Evolutionary conservation across 495 filamentous ascomycete genomes (phyloP), one percentile per base, ranked within the genome.

Genomic region (Viridothelium virens): DNA sequence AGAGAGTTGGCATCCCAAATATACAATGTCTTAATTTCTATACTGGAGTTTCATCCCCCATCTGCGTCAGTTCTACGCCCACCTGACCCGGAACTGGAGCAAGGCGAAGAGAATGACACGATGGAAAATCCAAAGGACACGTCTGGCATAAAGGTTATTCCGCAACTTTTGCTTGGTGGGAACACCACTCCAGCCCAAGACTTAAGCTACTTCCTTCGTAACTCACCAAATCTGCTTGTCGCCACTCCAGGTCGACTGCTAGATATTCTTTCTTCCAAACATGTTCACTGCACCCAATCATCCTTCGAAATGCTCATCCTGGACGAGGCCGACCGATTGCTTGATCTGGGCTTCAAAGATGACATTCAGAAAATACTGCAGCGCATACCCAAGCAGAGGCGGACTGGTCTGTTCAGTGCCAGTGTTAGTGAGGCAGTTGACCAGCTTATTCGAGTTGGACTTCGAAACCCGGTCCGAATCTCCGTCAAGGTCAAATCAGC

Each of bases 281-380:
- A 96, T 75, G 92, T 97, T 3, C 89, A 95, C 72, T 91, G 89
- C 67, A 87, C 93, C 0, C 86, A 91, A 63, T 92, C 91, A 37
- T 89, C 89, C 0, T 72, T 72, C 38, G 70, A 72, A 41, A 41
- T 68, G 7, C 82, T 98, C 12, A 89, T 98, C 59, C 81, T 98
- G 63, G 94, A 98, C 72, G 94, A 98, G 77, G 94, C 94, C 50
- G 94, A 98, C 73, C 79, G 95, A 64, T 78, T 98, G 34, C 79
- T 98, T 7, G 95, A 98, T 76, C 80, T 97, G n/a, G 95, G 95
- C 9, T 97, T 98, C 79, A 91, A 92, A 72, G 86, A 93, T 7
- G 89, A 94, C 68, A 78, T 98, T 3, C 90, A 91, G 63, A 89
- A 85, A 61, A 98, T 98, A 63, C 78, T 97, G 38, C 82, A 85